Conservation (phyloP, 2,329 filamentous ascomycete species). For the Fusarium virguliforme region DNA sequence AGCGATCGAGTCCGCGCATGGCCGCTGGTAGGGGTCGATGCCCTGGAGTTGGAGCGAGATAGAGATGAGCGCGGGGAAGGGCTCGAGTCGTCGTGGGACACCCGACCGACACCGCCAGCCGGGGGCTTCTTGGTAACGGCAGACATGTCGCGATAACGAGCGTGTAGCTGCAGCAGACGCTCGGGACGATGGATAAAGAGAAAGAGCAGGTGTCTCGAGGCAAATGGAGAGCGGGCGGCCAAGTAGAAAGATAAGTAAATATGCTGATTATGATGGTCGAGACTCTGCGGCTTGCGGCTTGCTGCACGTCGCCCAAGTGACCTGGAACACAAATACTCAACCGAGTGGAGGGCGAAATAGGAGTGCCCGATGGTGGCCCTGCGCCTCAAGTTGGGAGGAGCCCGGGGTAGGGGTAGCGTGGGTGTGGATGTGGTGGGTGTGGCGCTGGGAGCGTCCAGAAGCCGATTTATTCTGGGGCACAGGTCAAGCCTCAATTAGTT, state of each 20-base stretch:
- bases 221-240: slow-evolving; percentile 27
- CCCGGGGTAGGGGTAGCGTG: slow-evolving; percentile 12
- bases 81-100: slow-evolving; percentile 60
- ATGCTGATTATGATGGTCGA: slow-evolving; percentile 26
- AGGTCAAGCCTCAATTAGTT: slow-evolving; percentile 25
- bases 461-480: slow-evolving; percentile 44
- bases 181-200: slow-evolving; percentile 25
- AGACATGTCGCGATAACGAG: slow-evolving; percentile 62
- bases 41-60: slow-evolving; percentile 59
- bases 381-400: slow-evolving; percentile 47
- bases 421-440: slow-evolving; percentile 37
- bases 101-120: slow-evolving; percentile 64
- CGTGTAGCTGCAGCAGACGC: slow-evolving; percentile 31
- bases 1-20: slow-evolving; percentile 75
- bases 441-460: slow-evolving; percentile 43
- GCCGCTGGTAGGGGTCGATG: slow-evolving; percentile 61
- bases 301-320: slow-evolving; percentile 48
- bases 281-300: slow-evolving; percentile 36
- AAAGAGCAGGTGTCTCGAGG: slow-evolving; percentile 34
- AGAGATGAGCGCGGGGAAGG: slow-evolving; percentile 57
- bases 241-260: slow-evolving; percentile 31
- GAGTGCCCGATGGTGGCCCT: slow-evolving; percentile 40
- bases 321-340: slow-evolving; percentile 47
- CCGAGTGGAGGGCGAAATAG: slow-evolving; percentile 46
- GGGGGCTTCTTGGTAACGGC: slow-evolving; percentile 69